These are phyloP conservation scores for Colletotrichum liriopes DNA, from an alignment of 2,329 filamentous ascomycete genomes.

Conservation along the genomic window DNA sequence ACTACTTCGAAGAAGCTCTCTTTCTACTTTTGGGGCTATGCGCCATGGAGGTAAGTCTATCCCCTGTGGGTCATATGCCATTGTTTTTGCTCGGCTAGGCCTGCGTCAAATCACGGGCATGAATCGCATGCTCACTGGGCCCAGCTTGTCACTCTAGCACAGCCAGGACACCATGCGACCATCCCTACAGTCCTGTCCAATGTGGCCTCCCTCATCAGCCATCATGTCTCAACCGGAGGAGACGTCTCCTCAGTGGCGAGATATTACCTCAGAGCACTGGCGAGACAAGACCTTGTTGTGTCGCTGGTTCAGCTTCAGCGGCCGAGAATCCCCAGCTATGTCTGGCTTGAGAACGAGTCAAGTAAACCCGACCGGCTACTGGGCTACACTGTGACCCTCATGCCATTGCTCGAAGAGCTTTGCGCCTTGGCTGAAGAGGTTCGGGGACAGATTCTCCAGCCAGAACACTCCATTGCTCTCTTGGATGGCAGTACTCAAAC, in stretches of 20 bases:
- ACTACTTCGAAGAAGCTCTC: slow-evolving; percentile 49
- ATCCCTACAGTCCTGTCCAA: slow-evolving; percentile 47
- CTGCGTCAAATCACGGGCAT: neutral
- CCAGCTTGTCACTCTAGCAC: slow-evolving; percentile 41
- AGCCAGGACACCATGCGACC: slow-evolving; percentile 42
- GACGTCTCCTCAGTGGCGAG: slow-evolving; percentile 48
- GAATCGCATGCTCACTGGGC: slow-evolving; percentile 28
- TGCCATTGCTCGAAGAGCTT: slow-evolving; percentile 50
- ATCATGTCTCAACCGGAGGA: slow-evolving; percentile 45
- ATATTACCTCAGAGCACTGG: slow-evolving; percentile 52
- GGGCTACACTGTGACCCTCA: slow-evolving; percentile 50
- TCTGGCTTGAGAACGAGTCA: slow-evolving; percentile 49
- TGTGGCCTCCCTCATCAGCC: slow-evolving; percentile 47
- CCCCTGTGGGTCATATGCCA: slow-evolving; percentile 28
- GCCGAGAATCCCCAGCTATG: slow-evolving; percentile 45
- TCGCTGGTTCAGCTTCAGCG: slow-evolving; percentile 47
- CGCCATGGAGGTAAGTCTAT: slow-evolving; percentile 49
- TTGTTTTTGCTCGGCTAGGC: neutral
- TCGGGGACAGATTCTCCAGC: slow-evolving; percentile 27
- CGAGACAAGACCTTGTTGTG: slow-evolving; percentile 51
- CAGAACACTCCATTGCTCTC: neutral
- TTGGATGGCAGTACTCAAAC: neutral
- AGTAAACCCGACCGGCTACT: slow-evolving; percentile 50
- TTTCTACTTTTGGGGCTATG: slow-evolving; percentile 49
- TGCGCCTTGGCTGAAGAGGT: slow-evolving; percentile 50